Percentiles rank a stretch among this genome's conserved stretches.
These are phyloP conservation scores for Coffea humblotiana DNA, from an alignment of 305 asterid species.

Conservation along the genomic window DNA sequence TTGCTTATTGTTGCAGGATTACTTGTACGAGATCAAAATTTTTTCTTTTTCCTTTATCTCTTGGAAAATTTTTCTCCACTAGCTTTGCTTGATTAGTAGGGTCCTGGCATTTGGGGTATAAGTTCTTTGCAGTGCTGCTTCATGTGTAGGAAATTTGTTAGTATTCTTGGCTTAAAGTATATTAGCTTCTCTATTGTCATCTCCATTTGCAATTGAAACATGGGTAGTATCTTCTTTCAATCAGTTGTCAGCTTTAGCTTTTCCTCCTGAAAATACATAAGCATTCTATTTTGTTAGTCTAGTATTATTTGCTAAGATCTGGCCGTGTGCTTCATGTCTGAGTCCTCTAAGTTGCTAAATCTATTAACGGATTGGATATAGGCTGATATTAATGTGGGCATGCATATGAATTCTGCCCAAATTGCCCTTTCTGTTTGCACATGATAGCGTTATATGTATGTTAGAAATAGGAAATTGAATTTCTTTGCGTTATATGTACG, in stretches of 20 bases:
- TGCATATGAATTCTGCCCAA: not conserved
- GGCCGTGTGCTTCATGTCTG: conserved; percentile 13
- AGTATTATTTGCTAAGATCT: conserved; percentile 37
- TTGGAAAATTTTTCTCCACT: conserved; percentile 11
- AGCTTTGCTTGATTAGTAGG: conserved; percentile 25
- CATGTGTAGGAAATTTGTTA: conserved; percentile 21
- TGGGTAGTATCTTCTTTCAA: conserved; percentile 44
- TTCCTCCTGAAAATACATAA: conserved; percentile 5
- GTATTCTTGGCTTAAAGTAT: conserved; percentile 29
- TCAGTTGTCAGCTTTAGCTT: conserved; percentile 15
- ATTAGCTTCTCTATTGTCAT: conserved; percentile 20
- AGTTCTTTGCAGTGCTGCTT: conserved; percentile 32
- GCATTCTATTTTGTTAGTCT: conserved; percentile 16
- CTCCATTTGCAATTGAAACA: conserved; percentile 27
- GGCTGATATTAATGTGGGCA: not conserved
- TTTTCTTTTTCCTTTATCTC: conserved; percentile 23
- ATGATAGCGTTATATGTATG: not conserved
- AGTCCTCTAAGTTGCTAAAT: not conserved
- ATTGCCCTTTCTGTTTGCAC: not conserved
- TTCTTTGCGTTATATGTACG: not conserved
- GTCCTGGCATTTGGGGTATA: conserved; percentile 34
- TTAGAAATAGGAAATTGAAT: not conserved
- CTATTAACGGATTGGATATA: not conserved
- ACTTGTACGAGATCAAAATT: conserved; percentile 23
- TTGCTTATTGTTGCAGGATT: conserved; percentile 24